Evolutionary conservation across 805 yeast species (phyloP).

Genomic region (Hermanozyma aechmeae): DNA sequence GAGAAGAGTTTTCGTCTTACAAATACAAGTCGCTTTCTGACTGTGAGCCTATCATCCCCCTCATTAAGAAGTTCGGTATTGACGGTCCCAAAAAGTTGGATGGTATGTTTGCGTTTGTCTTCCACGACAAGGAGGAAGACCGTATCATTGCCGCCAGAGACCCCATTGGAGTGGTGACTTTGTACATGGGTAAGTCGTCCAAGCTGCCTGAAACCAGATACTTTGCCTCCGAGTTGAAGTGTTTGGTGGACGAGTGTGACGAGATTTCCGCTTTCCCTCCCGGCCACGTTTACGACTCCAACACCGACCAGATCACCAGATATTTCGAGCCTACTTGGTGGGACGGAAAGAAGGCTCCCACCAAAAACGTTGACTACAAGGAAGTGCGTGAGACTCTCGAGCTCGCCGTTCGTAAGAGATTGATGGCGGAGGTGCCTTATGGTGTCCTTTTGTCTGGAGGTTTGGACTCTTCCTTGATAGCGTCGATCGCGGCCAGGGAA

Average conservation of each 20-base stretch:
- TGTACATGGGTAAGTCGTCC: constrained; percentile 83
- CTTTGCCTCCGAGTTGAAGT: constrained; percentile 92
- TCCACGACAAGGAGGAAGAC: constrained; percentile 77
- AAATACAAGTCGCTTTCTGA: constrained; percentile 79
- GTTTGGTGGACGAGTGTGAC: constrained; percentile 92
- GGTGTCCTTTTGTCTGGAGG: constrained; percentile 98
- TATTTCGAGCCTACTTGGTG: constrained; percentile 94
- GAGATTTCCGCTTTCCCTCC: constrained; percentile 93
- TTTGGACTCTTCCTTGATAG: constrained; percentile 91
- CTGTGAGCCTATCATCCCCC: constrained; percentile 96
- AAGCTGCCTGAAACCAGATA: constrained; percentile 67
- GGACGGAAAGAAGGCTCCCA: constrained; percentile 71
- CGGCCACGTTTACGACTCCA: constrained; percentile 92
- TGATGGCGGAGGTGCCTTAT: constrained; percentile 99
- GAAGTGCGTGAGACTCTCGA: constrained; percentile 75
- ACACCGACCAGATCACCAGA: constrained; percentile 75
- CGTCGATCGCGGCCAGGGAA: constrained; percentile 95
- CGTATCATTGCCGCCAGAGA: constrained; percentile 95
- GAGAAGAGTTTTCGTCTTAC: constrained; percentile 69
- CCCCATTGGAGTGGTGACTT: constrained; percentile 94
- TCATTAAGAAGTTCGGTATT: constrained; percentile 74
- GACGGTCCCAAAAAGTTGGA: constrained; percentile 91
- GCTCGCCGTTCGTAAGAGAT: constrained; percentile 94
- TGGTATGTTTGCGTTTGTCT: constrained; percentile 96
- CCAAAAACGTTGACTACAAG: constrained; percentile 64